These are phyloP conservation scores for Neofusicoccum kwambonambiense DNA, from an alignment of 2,329 filamentous ascomycete species.

Conservation along the genomic window DNA sequence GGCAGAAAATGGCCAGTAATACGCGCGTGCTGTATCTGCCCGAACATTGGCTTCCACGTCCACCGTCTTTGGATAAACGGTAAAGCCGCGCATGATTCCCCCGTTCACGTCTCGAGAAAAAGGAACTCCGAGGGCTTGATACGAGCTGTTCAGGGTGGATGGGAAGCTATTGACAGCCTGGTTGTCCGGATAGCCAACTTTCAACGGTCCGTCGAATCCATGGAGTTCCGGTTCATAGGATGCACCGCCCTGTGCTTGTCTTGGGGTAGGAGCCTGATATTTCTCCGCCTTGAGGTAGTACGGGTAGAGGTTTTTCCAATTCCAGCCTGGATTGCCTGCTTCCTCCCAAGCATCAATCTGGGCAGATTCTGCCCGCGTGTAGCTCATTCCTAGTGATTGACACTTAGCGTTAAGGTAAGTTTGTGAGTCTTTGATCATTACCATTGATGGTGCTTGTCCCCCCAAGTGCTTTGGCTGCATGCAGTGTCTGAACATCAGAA, in stretches of 20 bases:
- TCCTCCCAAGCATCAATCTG: conserved; percentile 43
- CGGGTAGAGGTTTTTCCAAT: conserved; percentile 32
- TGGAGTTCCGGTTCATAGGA: conserved; percentile 25
- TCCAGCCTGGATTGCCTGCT: conserved; percentile 40
- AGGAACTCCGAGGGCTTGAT: conserved; percentile 25
- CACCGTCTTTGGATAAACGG: conserved; percentile 43
- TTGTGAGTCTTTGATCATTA: not conserved
- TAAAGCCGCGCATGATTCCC: conserved; percentile 33
- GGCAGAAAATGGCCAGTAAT: conserved; percentile 43
- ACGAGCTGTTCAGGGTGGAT: conserved; percentile 22
- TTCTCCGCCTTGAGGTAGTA: conserved; percentile 40
- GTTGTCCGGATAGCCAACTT: conserved; percentile 19
- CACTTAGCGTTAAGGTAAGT: not conserved
- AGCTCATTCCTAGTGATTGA: conserved; percentile 31
- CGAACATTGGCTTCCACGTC: conserved; percentile 39
- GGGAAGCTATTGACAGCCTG: conserved; percentile 8
- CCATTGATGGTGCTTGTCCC: conserved; percentile 47
- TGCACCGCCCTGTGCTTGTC: conserved; percentile 28
- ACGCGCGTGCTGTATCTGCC: conserved; percentile 48
- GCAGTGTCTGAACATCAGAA: conserved; percentile 20
- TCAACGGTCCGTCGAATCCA: conserved; percentile 26
- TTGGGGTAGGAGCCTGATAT: conserved; percentile 28
- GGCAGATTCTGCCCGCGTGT: conserved; percentile 32
- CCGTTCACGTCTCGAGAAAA: conserved; percentile 29
- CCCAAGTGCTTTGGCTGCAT: conserved; percentile 43